Evolutionary conservation across 495 filamentous ascomycete species (phyloP).

Genomic region (Hyaloscypha finlandica): DNA sequence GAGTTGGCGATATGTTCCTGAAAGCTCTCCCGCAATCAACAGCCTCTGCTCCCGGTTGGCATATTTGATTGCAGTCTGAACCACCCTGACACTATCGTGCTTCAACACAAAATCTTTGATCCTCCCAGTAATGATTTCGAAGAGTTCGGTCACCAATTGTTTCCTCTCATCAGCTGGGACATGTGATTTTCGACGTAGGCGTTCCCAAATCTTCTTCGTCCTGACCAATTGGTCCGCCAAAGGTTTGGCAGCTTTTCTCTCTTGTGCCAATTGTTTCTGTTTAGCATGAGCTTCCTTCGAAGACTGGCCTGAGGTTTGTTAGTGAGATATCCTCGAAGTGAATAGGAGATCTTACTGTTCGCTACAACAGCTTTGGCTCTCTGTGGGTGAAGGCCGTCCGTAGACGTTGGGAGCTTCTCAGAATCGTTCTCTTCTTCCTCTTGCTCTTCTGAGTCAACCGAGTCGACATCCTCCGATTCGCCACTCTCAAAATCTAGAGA

Average conservation of each 20-base stretch:
- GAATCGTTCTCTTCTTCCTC: slow-evolving; percentile 17
- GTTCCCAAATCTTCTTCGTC: slow-evolving; percentile 96
- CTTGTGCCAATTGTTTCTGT: slow-evolving; percentile 83
- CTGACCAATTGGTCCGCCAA: slow-evolving; percentile 85
- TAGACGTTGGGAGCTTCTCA: slow-evolving; percentile 16
- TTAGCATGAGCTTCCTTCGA: slow-evolving; percentile 89
- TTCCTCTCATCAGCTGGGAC: slow-evolving; percentile 84
- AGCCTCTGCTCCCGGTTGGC: slow-evolving; percentile 79
- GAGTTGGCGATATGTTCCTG: slow-evolving; percentile 79
- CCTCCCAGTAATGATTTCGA: slow-evolving; percentile 82
- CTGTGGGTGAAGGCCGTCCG: slow-evolving; percentile 33
- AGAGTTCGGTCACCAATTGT: slow-evolving; percentile 83
- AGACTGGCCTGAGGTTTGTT: slow-evolving; percentile 37
- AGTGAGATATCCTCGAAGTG: neutral
- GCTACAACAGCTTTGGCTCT: slow-evolving; percentile 27
- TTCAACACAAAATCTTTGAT: slow-evolving; percentile 97
- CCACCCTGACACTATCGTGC: slow-evolving; percentile 91
- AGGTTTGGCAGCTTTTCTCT: slow-evolving; percentile 90
- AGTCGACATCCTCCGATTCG: slow-evolving; percentile 21
- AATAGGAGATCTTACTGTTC: slow-evolving; percentile 25
- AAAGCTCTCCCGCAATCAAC: slow-evolving; percentile 83
- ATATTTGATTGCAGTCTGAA: slow-evolving; percentile 97
- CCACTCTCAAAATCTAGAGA: slow-evolving; percentile 37
- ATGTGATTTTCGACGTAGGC: slow-evolving; percentile 86
- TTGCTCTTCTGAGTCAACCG: slow-evolving; percentile 16